These are phyloP conservation scores for Pneumocystis canis DNA, from an alignment of 1,139 yeast genomes.

Conservation along the genomic window DNA sequence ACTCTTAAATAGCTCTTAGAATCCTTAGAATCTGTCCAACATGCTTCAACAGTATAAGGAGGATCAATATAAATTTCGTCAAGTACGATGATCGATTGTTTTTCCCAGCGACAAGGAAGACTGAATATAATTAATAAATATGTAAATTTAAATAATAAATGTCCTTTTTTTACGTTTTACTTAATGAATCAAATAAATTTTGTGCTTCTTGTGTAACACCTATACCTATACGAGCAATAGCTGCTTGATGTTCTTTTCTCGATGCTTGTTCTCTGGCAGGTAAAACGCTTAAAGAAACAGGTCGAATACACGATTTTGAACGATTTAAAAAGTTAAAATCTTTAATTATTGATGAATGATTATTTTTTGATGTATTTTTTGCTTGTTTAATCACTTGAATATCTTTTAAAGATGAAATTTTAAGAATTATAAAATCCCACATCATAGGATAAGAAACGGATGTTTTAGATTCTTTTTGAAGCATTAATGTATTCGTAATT, in stretches of 20 bases:
- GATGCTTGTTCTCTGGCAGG: not conserved
- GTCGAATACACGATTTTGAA: not conserved
- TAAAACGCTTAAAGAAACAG: not conserved
- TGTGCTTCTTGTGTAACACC: conserved; percentile 1
- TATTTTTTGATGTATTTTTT: not conserved
- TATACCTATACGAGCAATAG: not conserved
- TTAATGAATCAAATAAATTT: not conserved
- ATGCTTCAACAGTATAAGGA: not conserved
- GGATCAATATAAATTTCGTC: conserved; percentile 1
- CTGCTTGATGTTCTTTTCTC: not conserved
- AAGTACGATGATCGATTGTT: not conserved
- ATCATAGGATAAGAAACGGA: not conserved
- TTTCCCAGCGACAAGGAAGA: conserved; percentile 2
- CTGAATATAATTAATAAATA: not conserved
- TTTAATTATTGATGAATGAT: not conserved
- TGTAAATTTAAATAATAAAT: no score
- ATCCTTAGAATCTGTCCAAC: not conserved
- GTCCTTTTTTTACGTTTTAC: not conserved
- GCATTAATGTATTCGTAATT: not conserved
- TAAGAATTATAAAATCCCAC: not conserved
- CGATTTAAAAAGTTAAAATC: not conserved
- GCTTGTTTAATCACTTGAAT: not conserved
- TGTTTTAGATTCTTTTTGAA: not conserved
- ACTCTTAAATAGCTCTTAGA: not conserved
- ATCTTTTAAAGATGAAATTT: not conserved